These are phyloP conservation scores for Aureobasidium sp. DNA, from an alignment of 2,329 filamentous ascomycete genomes.

Conservation along the genomic window DNA sequence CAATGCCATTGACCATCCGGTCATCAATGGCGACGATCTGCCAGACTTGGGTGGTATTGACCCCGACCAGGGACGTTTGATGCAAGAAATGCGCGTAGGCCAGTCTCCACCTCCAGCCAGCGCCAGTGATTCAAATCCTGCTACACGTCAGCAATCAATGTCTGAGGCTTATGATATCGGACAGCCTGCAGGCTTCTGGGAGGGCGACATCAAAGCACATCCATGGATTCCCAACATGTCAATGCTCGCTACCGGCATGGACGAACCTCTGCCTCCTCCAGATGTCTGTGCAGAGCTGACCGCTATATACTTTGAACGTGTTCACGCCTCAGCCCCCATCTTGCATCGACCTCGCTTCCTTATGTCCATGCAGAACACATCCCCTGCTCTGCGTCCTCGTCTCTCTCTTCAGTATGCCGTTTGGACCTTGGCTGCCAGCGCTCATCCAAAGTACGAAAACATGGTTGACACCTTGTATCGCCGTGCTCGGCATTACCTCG, in stretches of 20 bases:
- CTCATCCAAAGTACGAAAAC: slow-evolving; percentile 71
- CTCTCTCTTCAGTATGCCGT: slow-evolving; percentile 88
- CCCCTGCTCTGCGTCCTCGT: slow-evolving; percentile 78
- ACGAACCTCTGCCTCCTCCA: slow-evolving; percentile 71
- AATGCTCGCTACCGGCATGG: slow-evolving; percentile 49
- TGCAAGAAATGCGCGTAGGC: slow-evolving; percentile 4
- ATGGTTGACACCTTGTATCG: slow-evolving; percentile 87
- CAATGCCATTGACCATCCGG: neutral
- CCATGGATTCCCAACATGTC: neutral
- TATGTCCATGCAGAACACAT: slow-evolving; percentile 72
- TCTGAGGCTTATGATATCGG: neutral
- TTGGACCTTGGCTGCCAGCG: slow-evolving; percentile 87
- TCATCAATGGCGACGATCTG: neutral
- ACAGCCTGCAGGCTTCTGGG: neutral
- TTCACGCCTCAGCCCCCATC: slow-evolving; percentile 79
- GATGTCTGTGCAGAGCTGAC: slow-evolving; percentile 85
- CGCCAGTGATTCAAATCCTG: neutral
- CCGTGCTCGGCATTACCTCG: slow-evolving; percentile 80
- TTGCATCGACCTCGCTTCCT: slow-evolving; percentile 84
- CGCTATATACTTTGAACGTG: slow-evolving; percentile 82
- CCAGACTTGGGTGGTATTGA: slow-evolving; percentile 12
- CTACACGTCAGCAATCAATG: neutral
- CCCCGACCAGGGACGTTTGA: neutral
- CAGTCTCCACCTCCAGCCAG: neutral
- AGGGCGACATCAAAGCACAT: neutral